Percentiles rank a stretch among this genome's conserved stretches.
Conservation (phyloP, 2,329 filamentous ascomycete genomes). For the Aaosphaeria pasadenensis region DNA sequence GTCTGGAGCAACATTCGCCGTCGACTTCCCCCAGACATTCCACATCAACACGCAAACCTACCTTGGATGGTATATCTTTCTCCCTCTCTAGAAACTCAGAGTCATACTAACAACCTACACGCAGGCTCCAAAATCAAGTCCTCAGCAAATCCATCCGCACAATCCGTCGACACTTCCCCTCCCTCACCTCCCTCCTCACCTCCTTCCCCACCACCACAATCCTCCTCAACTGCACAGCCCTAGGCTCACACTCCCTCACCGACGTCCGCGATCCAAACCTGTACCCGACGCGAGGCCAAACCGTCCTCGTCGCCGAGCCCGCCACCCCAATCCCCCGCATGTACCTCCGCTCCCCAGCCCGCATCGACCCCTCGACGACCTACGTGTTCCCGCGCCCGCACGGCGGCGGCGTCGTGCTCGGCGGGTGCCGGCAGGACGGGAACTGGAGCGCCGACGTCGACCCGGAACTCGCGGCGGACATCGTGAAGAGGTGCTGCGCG, state of each 20-base stretch:
- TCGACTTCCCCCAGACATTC: slow-evolving; percentile 36
- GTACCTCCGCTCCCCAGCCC: slow-evolving; percentile 42
- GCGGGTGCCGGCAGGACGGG: slow-evolving; percentile 75
- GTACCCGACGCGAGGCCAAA: slow-evolving; percentile 74
- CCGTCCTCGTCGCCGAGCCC: slow-evolving; percentile 65
- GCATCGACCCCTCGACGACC: slow-evolving; percentile 41
- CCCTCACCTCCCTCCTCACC: slow-evolving; percentile 66
- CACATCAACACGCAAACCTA: slow-evolving; percentile 39
- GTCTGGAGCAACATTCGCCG: slow-evolving; percentile 32
- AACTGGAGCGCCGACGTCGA: slow-evolving; percentile 80
- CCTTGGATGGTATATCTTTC: slow-evolving; percentile 28
- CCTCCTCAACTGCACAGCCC: slow-evolving; percentile 80
- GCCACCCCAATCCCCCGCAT: slow-evolving; percentile 38
- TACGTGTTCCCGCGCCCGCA: slow-evolving; percentile 46
- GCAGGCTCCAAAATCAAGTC: slow-evolving; percentile 60
- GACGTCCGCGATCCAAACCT: slow-evolving; percentile 76
- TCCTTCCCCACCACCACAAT: slow-evolving; percentile 64
- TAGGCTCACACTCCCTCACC: slow-evolving; percentile 72
- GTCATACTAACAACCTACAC: background rate
- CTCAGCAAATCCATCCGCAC: slow-evolving; percentile 65
- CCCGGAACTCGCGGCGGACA: slow-evolving; percentile 72
- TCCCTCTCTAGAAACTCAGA: background rate
- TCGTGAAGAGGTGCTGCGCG: slow-evolving; percentile 73
- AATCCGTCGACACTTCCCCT: slow-evolving; percentile 46
- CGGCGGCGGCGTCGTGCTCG: slow-evolving; percentile 79